Conservation (phyloP, 331 rosid genomes). For the Prunus yedoensis region DNA sequence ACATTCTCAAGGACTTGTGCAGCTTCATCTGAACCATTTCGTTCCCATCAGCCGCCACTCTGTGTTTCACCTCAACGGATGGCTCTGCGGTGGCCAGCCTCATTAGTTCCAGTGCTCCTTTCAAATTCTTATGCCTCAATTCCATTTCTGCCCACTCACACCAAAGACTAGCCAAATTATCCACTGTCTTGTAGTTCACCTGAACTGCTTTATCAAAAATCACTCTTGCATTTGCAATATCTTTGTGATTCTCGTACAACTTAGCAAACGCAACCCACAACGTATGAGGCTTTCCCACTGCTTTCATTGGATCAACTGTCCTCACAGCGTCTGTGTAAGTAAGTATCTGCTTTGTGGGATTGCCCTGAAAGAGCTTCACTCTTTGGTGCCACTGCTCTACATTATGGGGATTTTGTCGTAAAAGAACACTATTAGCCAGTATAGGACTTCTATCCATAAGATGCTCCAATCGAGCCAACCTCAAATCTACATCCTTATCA, state of each 20-base stretch:
- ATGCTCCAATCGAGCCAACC: slow-evolving; percentile 74
- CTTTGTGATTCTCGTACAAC: slow-evolving; percentile 71
- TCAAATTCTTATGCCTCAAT: slow-evolving; percentile 69
- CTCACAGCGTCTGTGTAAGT: slow-evolving; percentile 94
- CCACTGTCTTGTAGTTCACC: slow-evolving; percentile 83
- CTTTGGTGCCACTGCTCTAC: slow-evolving; percentile 97
- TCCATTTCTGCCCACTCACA: slow-evolving; percentile 97
- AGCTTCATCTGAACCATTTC: slow-evolving; percentile 84
- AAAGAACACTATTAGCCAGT: slow-evolving; percentile 81
- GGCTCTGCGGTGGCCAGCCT: slow-evolving; percentile 97
- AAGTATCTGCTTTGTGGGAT: slow-evolving; percentile 83
- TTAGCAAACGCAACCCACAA: slow-evolving; percentile 91
- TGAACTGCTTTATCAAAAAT: slow-evolving; percentile 89
- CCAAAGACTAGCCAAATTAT: slow-evolving; percentile 85
- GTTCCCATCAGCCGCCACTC: slow-evolving; percentile 91
- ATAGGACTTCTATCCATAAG: slow-evolving; percentile 94
- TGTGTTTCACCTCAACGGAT: slow-evolving; percentile 84
- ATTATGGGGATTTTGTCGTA: slow-evolving; percentile 89
- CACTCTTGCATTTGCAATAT: slow-evolving; percentile 83
- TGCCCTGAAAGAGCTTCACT: slow-evolving; percentile 90
- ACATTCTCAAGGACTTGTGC: slow-evolving; percentile 74
- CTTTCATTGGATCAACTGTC: slow-evolving; percentile 87
- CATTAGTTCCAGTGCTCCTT: slow-evolving; percentile 78
- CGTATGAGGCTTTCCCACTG: slow-evolving; percentile 94
- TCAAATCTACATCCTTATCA: slow-evolving; percentile 73